Base-by-base conservation (phyloP, 495 filamentous ascomycete species). In the Bacidia rubella region DNA sequence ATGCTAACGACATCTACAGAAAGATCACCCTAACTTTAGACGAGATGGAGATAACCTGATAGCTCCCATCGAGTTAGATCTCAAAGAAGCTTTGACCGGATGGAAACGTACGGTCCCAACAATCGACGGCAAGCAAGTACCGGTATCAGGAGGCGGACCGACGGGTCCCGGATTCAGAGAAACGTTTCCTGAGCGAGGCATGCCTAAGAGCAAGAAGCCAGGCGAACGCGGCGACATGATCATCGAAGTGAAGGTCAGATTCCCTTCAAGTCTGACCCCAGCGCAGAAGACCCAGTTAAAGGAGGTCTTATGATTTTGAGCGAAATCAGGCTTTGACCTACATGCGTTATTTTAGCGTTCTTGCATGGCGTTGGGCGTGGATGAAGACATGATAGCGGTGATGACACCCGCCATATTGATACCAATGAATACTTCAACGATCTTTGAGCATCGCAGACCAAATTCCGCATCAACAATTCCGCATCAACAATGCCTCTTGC, bases 11-110 rank as follows among this genome's bases (percentile, higher is more conserved):
- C 11, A n/a, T 42, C 38, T 25, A 61, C 60, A 94, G 87, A 90
- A 90, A 83, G 70, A 78, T 24, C 87, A 97, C 61, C 78, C 85
- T 0, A 69, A 81, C 51, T 95, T 86, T 72, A 80, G 73, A 50
- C 87, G 93, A 48, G 80, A 88, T 27, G 88, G 86, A 52, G 90
- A 97, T 66, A 82, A 96, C 67, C 73, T 98, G 15, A 67, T 83
- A 47, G 76, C 80, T 50, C 82, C 75, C 0, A 72, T 97, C 59
- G 81, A 90, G 1, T 68, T 98, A 11, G 80, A 80, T 35, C 77
- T 98, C n/a, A 96, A 95, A 63, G 92, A 97, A 70, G 87, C 92
- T n/a, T 71, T 98, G 21, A 95, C 90, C 0, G 92, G 92, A 51
- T 98, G 92, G 92, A 78, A 80, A 55, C 81, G 85, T 29, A 90